phyloP scores from a whole-genome alignment of 352 stramenopile species.

The Aphanomyces stellatus region DNA sequence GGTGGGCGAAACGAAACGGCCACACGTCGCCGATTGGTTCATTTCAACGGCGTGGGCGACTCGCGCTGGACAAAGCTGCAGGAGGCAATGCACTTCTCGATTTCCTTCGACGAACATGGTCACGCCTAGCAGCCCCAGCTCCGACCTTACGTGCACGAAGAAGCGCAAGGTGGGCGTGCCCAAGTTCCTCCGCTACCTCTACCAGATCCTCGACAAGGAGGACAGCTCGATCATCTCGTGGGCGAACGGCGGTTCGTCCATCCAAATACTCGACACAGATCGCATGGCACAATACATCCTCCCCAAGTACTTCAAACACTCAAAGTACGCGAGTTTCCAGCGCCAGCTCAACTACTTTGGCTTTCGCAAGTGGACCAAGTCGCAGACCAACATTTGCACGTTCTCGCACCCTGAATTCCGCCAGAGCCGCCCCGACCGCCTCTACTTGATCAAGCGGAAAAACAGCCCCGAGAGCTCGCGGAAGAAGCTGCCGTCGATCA shows the following conservation, averaged over 20 bases:
- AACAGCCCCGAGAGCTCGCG: slow-evolving; percentile 12
- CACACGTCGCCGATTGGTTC: not conserved
- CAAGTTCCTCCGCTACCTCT: slow-evolving; percentile 73
- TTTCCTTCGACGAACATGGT: too few relatives aligned
- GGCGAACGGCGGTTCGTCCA: slow-evolving; percentile 53
- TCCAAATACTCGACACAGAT: slow-evolving; percentile 58
- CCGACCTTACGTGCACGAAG: slow-evolving; percentile 1
- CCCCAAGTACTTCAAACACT: slow-evolving; percentile 91
- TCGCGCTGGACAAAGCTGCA: not conserved
- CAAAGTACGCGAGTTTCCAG: slow-evolving; percentile 88
- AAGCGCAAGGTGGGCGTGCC: slow-evolving; percentile 33
- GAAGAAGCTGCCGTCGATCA: slow-evolving; percentile 5
- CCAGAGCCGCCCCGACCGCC: slow-evolving; percentile 45
- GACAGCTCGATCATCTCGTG: slow-evolving; percentile 61
- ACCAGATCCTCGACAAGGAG: slow-evolving; percentile 66
- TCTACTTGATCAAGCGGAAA: slow-evolving; percentile 23
- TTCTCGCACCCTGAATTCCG: slow-evolving; percentile 67
- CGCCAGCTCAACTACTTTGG: slow-evolving; percentile 91
- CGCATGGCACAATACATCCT: slow-evolving; percentile 54
- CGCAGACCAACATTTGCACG: slow-evolving; percentile 59
- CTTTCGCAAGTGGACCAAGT: slow-evolving; percentile 83
- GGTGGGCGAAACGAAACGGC: not conserved
- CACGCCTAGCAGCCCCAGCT: not conserved
- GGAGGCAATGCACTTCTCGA: not conserved
- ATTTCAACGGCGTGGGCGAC: not conserved